phyloP scores from a whole-genome alignment of 345 rosid species.

The Xanthoceras sorbifolium region DNA sequence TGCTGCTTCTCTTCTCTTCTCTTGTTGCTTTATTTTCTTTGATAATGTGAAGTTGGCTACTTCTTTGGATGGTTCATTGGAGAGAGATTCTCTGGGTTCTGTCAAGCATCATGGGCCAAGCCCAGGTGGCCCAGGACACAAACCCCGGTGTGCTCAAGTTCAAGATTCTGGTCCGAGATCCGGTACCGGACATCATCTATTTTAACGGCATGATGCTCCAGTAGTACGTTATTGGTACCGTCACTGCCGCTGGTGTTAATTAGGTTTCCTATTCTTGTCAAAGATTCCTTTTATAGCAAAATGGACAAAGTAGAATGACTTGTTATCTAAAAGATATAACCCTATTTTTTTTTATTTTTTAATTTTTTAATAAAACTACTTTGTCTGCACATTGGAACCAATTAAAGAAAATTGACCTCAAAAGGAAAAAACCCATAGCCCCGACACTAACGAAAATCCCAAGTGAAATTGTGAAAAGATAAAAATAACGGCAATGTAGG shows the following conservation, averaged over 20 bases:
- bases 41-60: not conserved
- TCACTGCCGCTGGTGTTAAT: too few species aligned
- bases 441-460: too few species aligned
- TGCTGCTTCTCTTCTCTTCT: slow-evolving; percentile 6
- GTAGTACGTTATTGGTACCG: not conserved
- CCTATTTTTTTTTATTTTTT: too few species aligned
- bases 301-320: too few species aligned
- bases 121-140: slow-evolving; percentile 34
- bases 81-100: slow-evolving; percentile 1
- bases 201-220: slow-evolving; percentile 4
- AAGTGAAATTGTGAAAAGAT: too few species aligned
- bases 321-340: too few species aligned
- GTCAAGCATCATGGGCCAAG: slow-evolving; percentile 39
- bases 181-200: not conserved
- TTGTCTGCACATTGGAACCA: too few species aligned
- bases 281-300: too few species aligned
- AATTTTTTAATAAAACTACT: too few species aligned
- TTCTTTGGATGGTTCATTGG: not conserved
- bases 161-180: not conserved
- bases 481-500: too few species aligned
- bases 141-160: not conserved
- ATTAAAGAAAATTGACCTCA: too few species aligned
- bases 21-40: not conserved
- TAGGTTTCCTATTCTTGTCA: not conserved
- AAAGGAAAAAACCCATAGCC: too few species aligned